Conservation (phyloP, 306 rosid genomes). For the Trifolium dubium region DNA sequence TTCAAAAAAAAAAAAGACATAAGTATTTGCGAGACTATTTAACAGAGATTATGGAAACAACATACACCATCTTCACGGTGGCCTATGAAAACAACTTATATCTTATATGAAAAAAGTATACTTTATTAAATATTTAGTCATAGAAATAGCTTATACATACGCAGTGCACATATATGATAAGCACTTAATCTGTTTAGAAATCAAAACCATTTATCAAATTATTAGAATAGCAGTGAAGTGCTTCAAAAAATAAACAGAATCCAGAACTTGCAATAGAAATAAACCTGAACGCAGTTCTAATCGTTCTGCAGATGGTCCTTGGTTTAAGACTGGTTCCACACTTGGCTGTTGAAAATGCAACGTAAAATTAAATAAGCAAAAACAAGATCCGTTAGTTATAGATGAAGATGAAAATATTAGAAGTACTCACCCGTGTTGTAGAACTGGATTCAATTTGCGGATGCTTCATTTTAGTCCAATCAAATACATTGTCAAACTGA, state of each 20-base stretch:
- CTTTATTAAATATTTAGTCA: too few relatives aligned
- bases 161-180: too few relatives aligned
- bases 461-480: constrained; percentile 39
- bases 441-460: constrained; percentile 91
- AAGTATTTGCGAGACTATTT: too few relatives aligned
- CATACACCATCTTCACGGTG: too few relatives aligned
- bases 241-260: constrained; percentile 31
- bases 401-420: constrained; percentile 30
- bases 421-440: constrained; percentile 66
- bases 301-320: constrained; percentile 73
- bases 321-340: constrained; percentile 71
- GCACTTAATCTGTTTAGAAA: not conserved
- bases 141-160: too few relatives aligned
- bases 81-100: not conserved
- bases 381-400: constrained; percentile 24
- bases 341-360: constrained; percentile 59
- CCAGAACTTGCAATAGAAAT: constrained; percentile 37
- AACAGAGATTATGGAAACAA: too few relatives aligned
- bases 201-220: constrained; percentile 21
- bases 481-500: constrained; percentile 46
- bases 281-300: constrained; percentile 81
- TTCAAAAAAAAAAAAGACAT: too few relatives aligned
- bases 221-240: constrained; percentile 25
- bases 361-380: constrained; percentile 4
- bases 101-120: too few relatives aligned